Conservation (phyloP, 2,329 filamentous ascomycete species). For the Blastomyces silverae region DNA sequence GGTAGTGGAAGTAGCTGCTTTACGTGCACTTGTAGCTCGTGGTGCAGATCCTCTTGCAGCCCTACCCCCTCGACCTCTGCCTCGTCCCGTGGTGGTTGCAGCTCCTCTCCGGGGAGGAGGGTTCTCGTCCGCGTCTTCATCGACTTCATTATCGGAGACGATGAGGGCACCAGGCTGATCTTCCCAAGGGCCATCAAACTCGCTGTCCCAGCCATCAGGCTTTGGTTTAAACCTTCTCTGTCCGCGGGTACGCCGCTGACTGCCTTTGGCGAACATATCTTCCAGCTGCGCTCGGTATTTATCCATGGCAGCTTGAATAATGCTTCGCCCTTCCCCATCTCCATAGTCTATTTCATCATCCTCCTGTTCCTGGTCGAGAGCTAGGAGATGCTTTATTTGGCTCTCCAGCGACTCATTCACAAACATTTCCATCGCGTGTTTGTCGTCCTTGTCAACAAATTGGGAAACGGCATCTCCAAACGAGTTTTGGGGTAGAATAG, state of each 20-base stretch:
- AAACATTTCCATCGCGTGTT: constrained; percentile 79
- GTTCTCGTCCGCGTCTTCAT: constrained; percentile 45
- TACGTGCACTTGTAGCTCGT: constrained; percentile 28
- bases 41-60: constrained; percentile 19
- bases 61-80: constrained; percentile 21
- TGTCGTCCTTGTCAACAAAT: constrained; percentile 93
- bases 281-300: constrained; percentile 63
- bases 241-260: constrained; percentile 47
- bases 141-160: constrained; percentile 46
- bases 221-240: constrained; percentile 63
- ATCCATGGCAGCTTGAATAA: constrained; percentile 67
- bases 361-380: constrained; percentile 60
- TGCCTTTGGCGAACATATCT: constrained; percentile 61
- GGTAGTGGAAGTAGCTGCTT: constrained; percentile 25
- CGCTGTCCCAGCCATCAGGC: constrained; percentile 80
- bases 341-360: constrained; percentile 61
- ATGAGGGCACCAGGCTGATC: constrained; percentile 64
- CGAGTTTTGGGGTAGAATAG: constrained; percentile 83
- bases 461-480: constrained; percentile 90
- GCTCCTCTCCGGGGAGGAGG: constrained; percentile 42
- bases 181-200: constrained; percentile 79
- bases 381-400: constrained; percentile 64
- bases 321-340: constrained; percentile 59
- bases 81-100: constrained; percentile 31
- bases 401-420: constrained; percentile 63